Evolutionary conservation across 768 basidiomycete genomes (phyloP), one percentile per base, ranked within the genome.

Genomic region (Auricularia heimuer): DNA sequence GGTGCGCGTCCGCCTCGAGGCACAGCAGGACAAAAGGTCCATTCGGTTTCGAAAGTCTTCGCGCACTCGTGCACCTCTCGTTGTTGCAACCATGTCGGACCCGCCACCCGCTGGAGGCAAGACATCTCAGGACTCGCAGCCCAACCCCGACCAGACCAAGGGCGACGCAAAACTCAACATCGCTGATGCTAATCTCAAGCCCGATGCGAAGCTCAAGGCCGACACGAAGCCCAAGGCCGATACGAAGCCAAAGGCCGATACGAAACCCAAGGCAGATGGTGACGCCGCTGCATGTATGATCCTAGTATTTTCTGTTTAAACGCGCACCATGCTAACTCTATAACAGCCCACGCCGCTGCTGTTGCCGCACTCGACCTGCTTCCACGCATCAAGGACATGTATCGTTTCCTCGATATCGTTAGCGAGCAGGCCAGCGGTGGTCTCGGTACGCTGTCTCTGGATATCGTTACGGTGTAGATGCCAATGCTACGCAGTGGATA

Each of bases 381-480:
- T 12, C n/a, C 54, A 6, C 63, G 62, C 3, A 73, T 85, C 68
- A 72, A 74, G 60, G 81, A 79, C n/a, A 74, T 84, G 75, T 83
- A 80, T 71, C 77, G 82, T 4, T 75, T 85, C 39, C 73, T 85
- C 3, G 83, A 85, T 62, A 73, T 85, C 14, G 80, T 84, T 66
- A 77, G 72, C 11, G 85, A 85, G 65, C 74, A 77, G 58, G 79
- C 79, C 0, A 82, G 77, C 42, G 78, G 81, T 3, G 82, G 83
- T 1, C 75, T 84, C 4, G 85, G 75, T 64, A 2, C 3, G 21
- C 8, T 39, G 45, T 10, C 18, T 39, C 10, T 65, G 42, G 0
- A 14, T 62, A 29, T n/a, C 2, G 29, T 29, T 29, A 29, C 8
- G 24, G 3, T 37, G 4, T 56, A 47, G 11, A 18, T 35, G 34